phyloP scores from a whole-genome alignment of 1,284 basidiomycete genomes.

The Sutorius eximius region DNA sequence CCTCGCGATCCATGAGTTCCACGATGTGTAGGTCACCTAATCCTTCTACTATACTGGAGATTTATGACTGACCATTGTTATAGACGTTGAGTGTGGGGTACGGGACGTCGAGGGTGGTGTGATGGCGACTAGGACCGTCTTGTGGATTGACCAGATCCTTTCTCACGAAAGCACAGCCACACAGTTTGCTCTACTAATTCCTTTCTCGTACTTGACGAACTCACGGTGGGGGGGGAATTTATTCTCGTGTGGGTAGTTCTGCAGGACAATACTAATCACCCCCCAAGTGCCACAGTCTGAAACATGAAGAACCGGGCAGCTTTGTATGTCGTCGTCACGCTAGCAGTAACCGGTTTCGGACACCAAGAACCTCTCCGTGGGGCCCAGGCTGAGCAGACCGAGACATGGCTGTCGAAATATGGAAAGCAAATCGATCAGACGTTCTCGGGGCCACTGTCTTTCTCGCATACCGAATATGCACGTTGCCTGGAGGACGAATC shows the following conservation, averaged over 20 bases:
- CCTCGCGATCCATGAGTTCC: not conserved
- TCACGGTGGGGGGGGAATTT: too few relatives aligned
- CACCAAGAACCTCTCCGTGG: slow-evolving; percentile 17
- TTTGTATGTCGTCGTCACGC: not conserved
- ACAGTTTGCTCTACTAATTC: too few relatives aligned
- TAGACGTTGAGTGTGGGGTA: slow-evolving; percentile 1
- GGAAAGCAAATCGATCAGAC: slow-evolving; percentile 65
- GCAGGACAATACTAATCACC: not conserved
- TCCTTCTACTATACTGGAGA: not conserved
- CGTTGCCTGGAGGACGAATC: slow-evolving; percentile 65
- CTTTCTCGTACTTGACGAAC: too few relatives aligned
- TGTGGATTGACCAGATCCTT: not conserved
- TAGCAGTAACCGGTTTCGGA: slow-evolving; percentile 3
- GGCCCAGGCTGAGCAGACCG: slow-evolving; percentile 8
- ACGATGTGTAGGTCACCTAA: not conserved
- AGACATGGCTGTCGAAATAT: slow-evolving; percentile 66
- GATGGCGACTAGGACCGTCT: not conserved
- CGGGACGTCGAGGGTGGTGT: slow-evolving; percentile 14
- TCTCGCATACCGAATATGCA: slow-evolving; percentile 69
- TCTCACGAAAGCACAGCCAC: slow-evolving; percentile 16
- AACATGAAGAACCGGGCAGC: slow-evolving; percentile 13
- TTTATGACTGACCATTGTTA: slow-evolving; percentile 24
- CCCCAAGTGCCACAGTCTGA: not conserved
- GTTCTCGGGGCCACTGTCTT: slow-evolving; percentile 72
- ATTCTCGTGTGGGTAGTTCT: not conserved